A percentile compares a stretch with the other conserved stretches of the same genome.
These are phyloP conservation scores for Colletotrichum sp. DNA, from an alignment of 2,329 filamentous ascomycete species.

Conservation along the genomic window DNA sequence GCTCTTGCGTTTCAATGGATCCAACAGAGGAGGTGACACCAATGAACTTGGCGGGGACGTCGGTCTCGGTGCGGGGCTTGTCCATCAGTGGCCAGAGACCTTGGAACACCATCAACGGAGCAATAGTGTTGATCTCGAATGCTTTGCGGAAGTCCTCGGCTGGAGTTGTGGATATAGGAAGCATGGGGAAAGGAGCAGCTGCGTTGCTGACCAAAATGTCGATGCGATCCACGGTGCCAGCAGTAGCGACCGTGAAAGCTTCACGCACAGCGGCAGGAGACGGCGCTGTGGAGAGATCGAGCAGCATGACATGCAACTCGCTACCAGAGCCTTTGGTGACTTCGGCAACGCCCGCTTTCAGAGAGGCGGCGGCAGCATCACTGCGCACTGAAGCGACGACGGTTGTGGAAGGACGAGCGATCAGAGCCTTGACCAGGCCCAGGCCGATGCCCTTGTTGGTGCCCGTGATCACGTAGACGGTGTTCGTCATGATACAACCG, in stretches of 20 bases:
- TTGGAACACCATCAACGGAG: slow-evolving; percentile 38
- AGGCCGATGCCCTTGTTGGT: slow-evolving; percentile 45
- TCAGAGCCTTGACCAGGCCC: slow-evolving; percentile 38
- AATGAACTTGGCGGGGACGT: slow-evolving; percentile 34
- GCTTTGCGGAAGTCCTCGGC: slow-evolving; percentile 39
- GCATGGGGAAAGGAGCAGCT: slow-evolving; percentile 38
- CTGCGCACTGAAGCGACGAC: slow-evolving; percentile 42
- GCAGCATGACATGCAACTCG: slow-evolving; percentile 36
- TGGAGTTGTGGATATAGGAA: slow-evolving; percentile 30
- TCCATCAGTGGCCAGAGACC: slow-evolving; percentile 40
- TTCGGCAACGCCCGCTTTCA: slow-evolving; percentile 19
- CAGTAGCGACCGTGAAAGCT: slow-evolving; percentile 29
- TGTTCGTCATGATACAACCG: slow-evolving; percentile 21
- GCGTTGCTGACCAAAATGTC: slow-evolving; percentile 60
- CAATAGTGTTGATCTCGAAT: slow-evolving; percentile 49
- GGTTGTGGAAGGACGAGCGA: slow-evolving; percentile 59
- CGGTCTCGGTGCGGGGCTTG: slow-evolving; percentile 4
- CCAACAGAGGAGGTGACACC: slow-evolving; percentile 40
- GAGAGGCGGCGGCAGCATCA: slow-evolving; percentile 18
- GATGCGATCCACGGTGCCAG: slow-evolving; percentile 39
- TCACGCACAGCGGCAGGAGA: slow-evolving; percentile 21
- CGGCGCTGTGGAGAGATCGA: slow-evolving; percentile 39
- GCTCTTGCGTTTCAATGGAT: slow-evolving; percentile 35
- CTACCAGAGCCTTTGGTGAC: slow-evolving; percentile 32
- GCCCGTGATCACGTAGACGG: slow-evolving; percentile 43